Conservation (phyloP, 192 early-diverging fungal genomes). For the Coemansia sp. region DNA sequence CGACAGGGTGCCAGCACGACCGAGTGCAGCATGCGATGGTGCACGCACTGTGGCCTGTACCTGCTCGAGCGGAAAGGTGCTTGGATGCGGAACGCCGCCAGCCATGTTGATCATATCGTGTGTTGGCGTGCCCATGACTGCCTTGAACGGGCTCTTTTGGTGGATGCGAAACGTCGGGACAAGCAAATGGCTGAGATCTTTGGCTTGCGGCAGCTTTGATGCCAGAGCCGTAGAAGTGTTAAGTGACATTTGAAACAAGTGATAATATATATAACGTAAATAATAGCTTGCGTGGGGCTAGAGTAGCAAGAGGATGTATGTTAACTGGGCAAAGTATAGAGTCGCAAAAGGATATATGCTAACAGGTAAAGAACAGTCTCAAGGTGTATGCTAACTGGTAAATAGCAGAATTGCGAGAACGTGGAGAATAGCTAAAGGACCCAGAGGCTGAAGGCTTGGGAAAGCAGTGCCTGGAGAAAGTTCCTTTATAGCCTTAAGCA, state of each 20-base stretch:
- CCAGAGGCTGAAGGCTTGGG: no score
- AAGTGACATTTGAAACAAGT: constrained; percentile 14
- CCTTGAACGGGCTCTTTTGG: constrained; percentile 49
- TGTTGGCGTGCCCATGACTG: constrained; percentile 49
- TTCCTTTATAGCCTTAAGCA: no score
- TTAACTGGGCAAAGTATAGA: no score
- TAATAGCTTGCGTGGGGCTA: background rate
- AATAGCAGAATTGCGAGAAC: no score
- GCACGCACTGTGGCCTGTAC: constrained; percentile 56
- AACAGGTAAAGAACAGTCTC: no score
- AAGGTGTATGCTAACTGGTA: no score
- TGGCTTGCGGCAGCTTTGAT: constrained; percentile 20
- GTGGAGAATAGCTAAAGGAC: no score
- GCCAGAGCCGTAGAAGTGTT: constrained; percentile 7
- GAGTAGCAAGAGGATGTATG: background rate
- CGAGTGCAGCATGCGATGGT: constrained; percentile 13
- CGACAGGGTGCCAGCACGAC: constrained; percentile 15
- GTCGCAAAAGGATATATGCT: no score
- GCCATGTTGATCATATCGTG: constrained; percentile 65
- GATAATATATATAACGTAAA: background rate
- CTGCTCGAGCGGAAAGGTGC: constrained; percentile 63
- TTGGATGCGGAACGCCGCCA: constrained; percentile 66
- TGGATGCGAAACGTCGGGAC: constrained; percentile 39
- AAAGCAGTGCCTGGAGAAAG: no score
- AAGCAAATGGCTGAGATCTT: constrained; percentile 40